Evolutionary conservation across 2,329 filamentous ascomycete species (phyloP).

Genomic region (Pseudocercospora eumusae): DNA sequence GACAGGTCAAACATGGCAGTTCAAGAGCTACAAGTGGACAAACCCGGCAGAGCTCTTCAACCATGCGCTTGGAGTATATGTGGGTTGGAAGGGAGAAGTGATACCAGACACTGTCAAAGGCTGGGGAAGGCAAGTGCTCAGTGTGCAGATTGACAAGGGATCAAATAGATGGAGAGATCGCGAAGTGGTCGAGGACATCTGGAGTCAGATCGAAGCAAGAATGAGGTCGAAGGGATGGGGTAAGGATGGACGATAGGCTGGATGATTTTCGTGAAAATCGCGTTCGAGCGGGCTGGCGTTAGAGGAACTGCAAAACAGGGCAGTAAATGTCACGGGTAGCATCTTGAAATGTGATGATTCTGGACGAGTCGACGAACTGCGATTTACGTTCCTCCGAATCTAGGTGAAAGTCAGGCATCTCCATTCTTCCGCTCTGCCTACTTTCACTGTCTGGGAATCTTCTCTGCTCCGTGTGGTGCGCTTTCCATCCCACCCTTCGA

Average conservation of each 20-base stretch:
- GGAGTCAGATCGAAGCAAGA: constrained; percentile 81
- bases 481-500: background rate
- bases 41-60: constrained; percentile 85
- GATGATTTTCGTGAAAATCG: constrained; percentile 10
- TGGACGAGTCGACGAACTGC: background rate
- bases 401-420: background rate
- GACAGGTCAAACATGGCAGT: constrained; percentile 96
- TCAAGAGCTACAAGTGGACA: constrained; percentile 97
- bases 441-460: background rate
- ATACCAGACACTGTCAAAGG: constrained; percentile 74
- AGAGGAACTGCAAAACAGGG: constrained; percentile 3
- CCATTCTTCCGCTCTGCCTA: too few species aligned
- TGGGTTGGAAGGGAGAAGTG: constrained; percentile 87
- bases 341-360: background rate
- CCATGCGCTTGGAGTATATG: constrained; percentile 81
- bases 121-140: constrained; percentile 83
- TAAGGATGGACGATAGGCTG: constrained; percentile 56
- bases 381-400: background rate
- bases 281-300: constrained; percentile 29
- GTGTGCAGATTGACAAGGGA: constrained; percentile 74
- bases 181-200: constrained; percentile 89
- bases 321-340: background rate
- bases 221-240: constrained; percentile 87
- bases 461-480: background rate
- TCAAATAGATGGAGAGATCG: constrained; percentile 76